phyloP scores from a whole-genome alignment of 2,329 filamentous ascomycete genomes.

The Ophiocordyceps camponoti-rufipedis region DNA sequence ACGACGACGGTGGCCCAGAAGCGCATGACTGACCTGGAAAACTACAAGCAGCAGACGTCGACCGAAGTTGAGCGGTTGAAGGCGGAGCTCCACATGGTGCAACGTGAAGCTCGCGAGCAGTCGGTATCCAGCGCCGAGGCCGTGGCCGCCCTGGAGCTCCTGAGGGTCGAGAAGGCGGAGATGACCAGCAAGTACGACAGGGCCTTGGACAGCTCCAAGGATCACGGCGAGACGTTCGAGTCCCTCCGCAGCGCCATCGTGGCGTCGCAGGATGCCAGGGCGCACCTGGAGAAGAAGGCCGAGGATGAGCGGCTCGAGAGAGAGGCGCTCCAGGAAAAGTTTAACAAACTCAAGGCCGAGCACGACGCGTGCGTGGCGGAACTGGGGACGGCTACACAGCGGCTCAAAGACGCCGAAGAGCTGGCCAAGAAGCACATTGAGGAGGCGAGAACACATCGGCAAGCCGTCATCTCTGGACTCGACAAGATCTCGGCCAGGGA shows the following conservation, averaged over 20 bases:
- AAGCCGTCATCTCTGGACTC: conserved; percentile 66
- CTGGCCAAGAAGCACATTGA: conserved; percentile 71
- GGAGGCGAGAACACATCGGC: conserved; percentile 71
- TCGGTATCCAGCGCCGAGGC: conserved; percentile 63
- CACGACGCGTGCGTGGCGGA: conserved; percentile 68
- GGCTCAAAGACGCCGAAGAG: conserved; percentile 72
- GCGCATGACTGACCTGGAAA: conserved; percentile 68
- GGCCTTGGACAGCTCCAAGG: conserved; percentile 45
- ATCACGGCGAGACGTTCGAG: conserved; percentile 52
- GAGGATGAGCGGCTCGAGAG: conserved; percentile 65
- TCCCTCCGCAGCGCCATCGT: conserved; percentile 61
- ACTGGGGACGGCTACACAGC: conserved; percentile 53
- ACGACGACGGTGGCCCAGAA: conserved; percentile 67
- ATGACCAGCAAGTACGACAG: conserved; percentile 51
- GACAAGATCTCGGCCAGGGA: conserved; percentile 49
- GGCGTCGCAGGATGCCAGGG: conserved; percentile 60
- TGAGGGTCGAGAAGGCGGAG: conserved; percentile 77
- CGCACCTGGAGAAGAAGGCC: conserved; percentile 61
- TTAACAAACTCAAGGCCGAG: conserved; percentile 60
- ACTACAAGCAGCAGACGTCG: conserved; percentile 65
- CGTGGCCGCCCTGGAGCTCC: conserved; percentile 50
- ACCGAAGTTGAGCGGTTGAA: conserved; percentile 74
- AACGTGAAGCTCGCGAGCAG: conserved; percentile 65
- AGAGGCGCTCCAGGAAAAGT: conserved; percentile 57
- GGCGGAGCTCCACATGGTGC: conserved; percentile 64